Conservation (phyloP, 768 basidiomycete species). For the Hericium coralloides region DNA sequence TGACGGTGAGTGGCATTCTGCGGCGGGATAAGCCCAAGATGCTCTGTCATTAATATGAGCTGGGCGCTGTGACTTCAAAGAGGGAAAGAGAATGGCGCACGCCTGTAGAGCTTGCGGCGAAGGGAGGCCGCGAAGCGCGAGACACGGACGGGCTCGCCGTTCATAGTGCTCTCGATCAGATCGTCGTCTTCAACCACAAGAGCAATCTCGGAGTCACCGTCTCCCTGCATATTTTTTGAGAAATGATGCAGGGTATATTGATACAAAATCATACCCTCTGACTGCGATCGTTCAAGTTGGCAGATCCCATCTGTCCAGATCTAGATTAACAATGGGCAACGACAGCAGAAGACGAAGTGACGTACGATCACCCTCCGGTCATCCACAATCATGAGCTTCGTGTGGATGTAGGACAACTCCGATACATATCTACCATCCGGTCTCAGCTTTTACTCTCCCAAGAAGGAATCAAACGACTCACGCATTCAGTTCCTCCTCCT, state of each 20-base stretch:
- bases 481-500: slow-evolving; percentile 75
- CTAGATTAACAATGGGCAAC: background rate
- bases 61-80: background rate
- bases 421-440: slow-evolving; percentile 54
- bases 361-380: slow-evolving; percentile 82
- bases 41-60: slow-evolving; percentile 38
- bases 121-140: slow-evolving; percentile 77
- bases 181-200: slow-evolving; percentile 87
- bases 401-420: slow-evolving; percentile 78
- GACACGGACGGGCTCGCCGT: slow-evolving; percentile 64
- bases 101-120: slow-evolving; percentile 75
- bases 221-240: slow-evolving; percentile 40
- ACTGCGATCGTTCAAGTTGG: slow-evolving; percentile 85
- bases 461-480: slow-evolving; percentile 31
- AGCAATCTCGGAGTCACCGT: slow-evolving; percentile 93
- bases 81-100: slow-evolving; percentile 27
- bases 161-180: slow-evolving; percentile 65
- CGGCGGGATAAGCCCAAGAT: slow-evolving; percentile 78
- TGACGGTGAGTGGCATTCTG: slow-evolving; percentile 43
- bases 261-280: slow-evolving; percentile 43
- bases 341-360: slow-evolving; percentile 6
- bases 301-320: slow-evolving; percentile 73
- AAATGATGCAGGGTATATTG: no score
- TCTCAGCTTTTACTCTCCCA: slow-evolving; percentile 12
- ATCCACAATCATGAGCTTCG: slow-evolving; percentile 92